phyloP scores from a whole-genome alignment of 345 rosid genomes.

The Psidium friedrichsthalianum region DNA sequence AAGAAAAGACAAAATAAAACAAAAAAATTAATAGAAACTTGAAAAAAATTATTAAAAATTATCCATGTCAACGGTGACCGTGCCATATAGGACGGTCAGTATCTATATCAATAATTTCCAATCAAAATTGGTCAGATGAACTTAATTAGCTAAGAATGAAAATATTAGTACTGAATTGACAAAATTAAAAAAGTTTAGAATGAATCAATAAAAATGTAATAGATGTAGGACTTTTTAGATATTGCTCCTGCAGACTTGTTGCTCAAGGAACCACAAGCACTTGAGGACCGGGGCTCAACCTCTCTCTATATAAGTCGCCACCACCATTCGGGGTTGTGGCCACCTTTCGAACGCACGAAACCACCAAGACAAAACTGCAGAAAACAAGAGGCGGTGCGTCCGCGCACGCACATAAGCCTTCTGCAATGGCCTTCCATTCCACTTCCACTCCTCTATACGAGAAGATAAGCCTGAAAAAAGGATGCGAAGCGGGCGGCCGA shows the following conservation, averaged over 20 bases:
- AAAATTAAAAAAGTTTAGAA: no score
- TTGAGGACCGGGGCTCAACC: background rate
- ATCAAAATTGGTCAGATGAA: background rate
- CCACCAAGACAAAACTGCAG: background rate
- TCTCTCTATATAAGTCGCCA: background rate
- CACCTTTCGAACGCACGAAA: background rate
- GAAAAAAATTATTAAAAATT: no score
- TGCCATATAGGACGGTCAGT: no score
- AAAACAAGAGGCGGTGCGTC: background rate
- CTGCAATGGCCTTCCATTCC: background rate
- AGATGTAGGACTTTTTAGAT: no score
- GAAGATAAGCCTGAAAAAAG: slow-evolving; percentile 8
- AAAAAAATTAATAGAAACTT: no score
- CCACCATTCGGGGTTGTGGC: background rate
- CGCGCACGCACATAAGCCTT: background rate
- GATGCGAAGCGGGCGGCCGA: slow-evolving; percentile 15
- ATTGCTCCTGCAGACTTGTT: background rate
- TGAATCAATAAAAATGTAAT: no score
- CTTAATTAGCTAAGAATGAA: no score
- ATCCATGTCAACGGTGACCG: no score
- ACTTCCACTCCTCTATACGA: slow-evolving; percentile 11
- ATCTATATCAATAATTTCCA: no score
- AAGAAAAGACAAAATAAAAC: no score
- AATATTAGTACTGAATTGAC: no score
- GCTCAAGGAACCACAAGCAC: background rate